These are phyloP conservation scores for Coemansia javaensis DNA, from an alignment of 192 early-diverging fungal species.

Conservation along the genomic window DNA sequence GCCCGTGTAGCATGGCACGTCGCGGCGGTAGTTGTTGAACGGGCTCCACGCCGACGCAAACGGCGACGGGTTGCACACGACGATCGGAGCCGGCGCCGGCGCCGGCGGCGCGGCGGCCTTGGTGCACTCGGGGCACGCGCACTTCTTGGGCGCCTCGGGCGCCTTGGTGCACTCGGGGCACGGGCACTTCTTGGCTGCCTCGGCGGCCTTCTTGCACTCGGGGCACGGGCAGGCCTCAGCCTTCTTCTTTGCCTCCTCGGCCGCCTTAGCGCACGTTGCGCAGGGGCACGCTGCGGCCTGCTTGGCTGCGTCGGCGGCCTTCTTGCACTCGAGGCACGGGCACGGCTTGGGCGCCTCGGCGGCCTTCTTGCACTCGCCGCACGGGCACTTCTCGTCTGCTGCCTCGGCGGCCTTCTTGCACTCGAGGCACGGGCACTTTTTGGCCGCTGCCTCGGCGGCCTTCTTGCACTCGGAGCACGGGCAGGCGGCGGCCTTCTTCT, in stretches of 20 bases:
- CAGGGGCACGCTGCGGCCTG: slow-evolving; percentile 35
- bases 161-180: slow-evolving; percentile 22
- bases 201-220: slow-evolving; percentile 22
- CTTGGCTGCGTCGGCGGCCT: slow-evolving; percentile 16
- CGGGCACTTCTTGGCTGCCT: slow-evolving; percentile 8
- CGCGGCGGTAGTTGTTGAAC: slow-evolving; percentile 52
- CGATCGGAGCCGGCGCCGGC: slow-evolving; percentile 5
- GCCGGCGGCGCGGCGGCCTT: slow-evolving; percentile 20
- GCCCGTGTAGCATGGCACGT: slow-evolving; percentile 41
- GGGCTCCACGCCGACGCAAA: slow-evolving; percentile 52
- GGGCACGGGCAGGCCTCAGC: slow-evolving; percentile 26
- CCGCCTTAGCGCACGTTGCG: slow-evolving; percentile 23
- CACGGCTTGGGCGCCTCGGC: slow-evolving; percentile 11
- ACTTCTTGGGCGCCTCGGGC: slow-evolving; percentile 11
- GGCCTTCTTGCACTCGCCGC: slow-evolving; percentile 22
- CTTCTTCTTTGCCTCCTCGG: slow-evolving; percentile 17
- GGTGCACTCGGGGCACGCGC: slow-evolving; percentile 20
- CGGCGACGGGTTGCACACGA: slow-evolving; percentile 37
- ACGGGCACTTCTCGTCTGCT: slow-evolving; percentile 24
- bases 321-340: slow-evolving; percentile 14
- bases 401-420: slow-evolving; percentile 27
- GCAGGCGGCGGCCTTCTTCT: slow-evolving; percentile 26
- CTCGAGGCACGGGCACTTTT: slow-evolving; percentile 26
- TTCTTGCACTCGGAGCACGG: slow-evolving; percentile 31
- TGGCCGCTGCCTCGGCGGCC: slow-evolving; percentile 29